Base-by-base conservation (phyloP, 805 yeast species). In the Cyberlindnera mycetangii region DNA sequence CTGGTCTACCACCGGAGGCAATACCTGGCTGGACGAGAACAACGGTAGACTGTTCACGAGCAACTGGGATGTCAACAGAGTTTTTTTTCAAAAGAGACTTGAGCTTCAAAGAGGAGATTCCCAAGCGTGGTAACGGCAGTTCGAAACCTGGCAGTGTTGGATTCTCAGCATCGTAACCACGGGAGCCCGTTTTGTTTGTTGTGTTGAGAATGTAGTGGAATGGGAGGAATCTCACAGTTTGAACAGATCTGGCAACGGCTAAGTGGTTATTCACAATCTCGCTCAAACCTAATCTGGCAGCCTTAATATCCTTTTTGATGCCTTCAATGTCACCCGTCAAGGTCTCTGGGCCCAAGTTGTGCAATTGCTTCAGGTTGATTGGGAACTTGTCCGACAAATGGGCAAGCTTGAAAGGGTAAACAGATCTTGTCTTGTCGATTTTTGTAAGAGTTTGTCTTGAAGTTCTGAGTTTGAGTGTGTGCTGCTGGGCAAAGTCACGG, bases 361-460 rank as follows among this genome's bases (percentile, higher is more conserved):
- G 60, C 41, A 71, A 55, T 21, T 64, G 64, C 30, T 65, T 57
- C 32, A 69, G 59, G 37, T 75, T 67, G 19, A 83, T 64, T 44
- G 90, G 90, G 75, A 83, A 83, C 32, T 65, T 56, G 19, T 72
- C 70, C 14, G 88, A 75, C 37, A 87, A 68, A 66, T 87, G 84
- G 31, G 89, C 74, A 54, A 90, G 74, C 67, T 89, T 92, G 74
- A 92, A 88, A 45, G 99, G 98, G 66, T 79, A 92, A 27, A 93
- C 98, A 21, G 96, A 86, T 54, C 78, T 73, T 38, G 76, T 70
- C 54, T 76, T 79, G 66, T 89, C 96, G 53, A 88, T 78, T 48
- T 76, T 76, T 27, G 79, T 72, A 53, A 90, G 72, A 44, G 89
- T 72, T 49, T 74, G 76, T 64, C 96, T 79, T 9, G 96, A 75